phyloP scores from a whole-genome alignment of 2,329 filamentous ascomycete genomes.

The Trichoderma breve region DNA sequence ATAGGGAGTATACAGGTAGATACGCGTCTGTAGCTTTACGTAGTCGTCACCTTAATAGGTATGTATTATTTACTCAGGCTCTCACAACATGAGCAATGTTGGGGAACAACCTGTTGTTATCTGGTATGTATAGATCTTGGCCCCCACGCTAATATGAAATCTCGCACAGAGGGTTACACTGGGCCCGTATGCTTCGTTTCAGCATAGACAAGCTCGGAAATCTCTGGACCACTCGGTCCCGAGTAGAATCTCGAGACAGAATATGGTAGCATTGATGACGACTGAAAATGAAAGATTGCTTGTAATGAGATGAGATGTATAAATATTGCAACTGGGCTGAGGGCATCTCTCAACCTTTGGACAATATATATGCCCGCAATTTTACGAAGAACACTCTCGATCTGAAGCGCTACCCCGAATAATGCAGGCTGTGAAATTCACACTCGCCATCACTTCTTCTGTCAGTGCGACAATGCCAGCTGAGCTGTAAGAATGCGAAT shows the following conservation, averaged over 20 bases:
- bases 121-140: too few relatives aligned
- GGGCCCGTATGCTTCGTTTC: background rate
- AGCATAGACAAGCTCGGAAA: background rate
- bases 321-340: background rate
- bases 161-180: background rate
- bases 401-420: background rate
- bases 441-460: background rate
- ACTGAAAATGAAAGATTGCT: background rate
- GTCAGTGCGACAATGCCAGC: background rate
- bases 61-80: too few relatives aligned
- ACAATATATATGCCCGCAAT: background rate
- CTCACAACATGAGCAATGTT: too few relatives aligned
- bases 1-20: too few relatives aligned
- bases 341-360: background rate
- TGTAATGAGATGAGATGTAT: background rate
- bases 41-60: too few relatives aligned
- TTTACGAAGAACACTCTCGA: background rate
- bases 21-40: too few relatives aligned
- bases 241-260: background rate
- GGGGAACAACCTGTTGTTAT: too few relatives aligned
- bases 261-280: background rate
- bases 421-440: background rate
- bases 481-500: background rate
- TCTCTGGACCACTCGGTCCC: background rate
- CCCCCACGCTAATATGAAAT: background rate